Base-by-base conservation (phyloP, 2,329 filamentous ascomycete species). In the Fusarium tjaetaba region DNA sequence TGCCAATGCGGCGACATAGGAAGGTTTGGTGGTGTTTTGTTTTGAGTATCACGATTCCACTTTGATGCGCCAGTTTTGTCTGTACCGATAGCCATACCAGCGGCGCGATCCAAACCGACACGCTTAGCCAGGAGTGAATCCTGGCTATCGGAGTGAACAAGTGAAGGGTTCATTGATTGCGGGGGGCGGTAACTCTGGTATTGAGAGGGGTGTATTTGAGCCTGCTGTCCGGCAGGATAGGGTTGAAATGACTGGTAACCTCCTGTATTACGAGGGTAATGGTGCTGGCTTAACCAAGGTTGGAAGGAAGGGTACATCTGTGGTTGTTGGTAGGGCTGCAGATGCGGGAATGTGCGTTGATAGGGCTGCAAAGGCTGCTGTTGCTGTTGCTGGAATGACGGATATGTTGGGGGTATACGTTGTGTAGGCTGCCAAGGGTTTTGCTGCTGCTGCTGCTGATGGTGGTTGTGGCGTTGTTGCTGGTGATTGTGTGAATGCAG, bases 61-160 rank as follows among this genome's bases (percentile, higher is more conserved):
- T 69, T 66, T 24, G 63, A 52, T 18, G 51, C 56, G 30, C 34
- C 36, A 28, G 61, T 26, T 9, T 59, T 49, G 10, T 76, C 62
- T 13, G 76, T 77, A 8, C 80, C 77, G n/a, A 83, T 78, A 48
- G 83, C 76, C 72, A 90, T 83, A 52, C 84, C 81, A 5, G 85
- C 85, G 1, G 87, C 88, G 62, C 84, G 85, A 58, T 86, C 84
- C 32, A 80, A 81, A 11, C 88, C 87, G 26, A 89, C 78, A 9
- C 88, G 84, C 76, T 89, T 89, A 28, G 86, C 84, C 14, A 89
- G 84, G 36, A 89, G 84, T 56, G 84, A 84, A 42, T 83, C 76
- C 22, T 75, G 75, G 24, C 82, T 80, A 56, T 77, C 74, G 22
- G 75, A 78, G 28, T 77, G 80, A 16, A 39, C 46, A 34, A 68